Evolutionary conservation across 352 stramenopile species (phyloP).

Genomic region (Globisporangium cystogenes): DNA sequence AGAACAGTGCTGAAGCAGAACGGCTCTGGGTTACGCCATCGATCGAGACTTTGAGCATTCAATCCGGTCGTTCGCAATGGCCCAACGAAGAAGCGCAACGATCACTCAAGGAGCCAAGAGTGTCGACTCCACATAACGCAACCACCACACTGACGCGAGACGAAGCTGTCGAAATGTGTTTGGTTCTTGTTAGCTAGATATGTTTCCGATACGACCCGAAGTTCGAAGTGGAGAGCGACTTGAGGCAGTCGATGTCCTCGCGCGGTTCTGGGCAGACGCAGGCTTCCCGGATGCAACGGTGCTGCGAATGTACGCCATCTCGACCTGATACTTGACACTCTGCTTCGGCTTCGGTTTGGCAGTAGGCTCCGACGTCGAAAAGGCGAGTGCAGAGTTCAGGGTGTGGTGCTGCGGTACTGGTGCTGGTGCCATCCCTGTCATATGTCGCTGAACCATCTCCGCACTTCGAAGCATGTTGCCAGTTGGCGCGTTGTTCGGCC

Average conservation of each 20-base stretch:
- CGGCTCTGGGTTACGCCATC: too few relatives aligned
- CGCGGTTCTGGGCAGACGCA: not conserved
- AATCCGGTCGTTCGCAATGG: too few relatives aligned
- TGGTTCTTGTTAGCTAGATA: too few relatives aligned
- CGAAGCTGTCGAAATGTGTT: too few relatives aligned
- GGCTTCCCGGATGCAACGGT: conserved; percentile 8
- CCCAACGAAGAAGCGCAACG: too few relatives aligned
- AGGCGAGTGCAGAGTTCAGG: not conserved
- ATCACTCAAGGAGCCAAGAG: too few relatives aligned
- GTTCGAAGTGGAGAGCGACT: conserved; percentile 4
- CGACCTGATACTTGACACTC: conserved; percentile 25
- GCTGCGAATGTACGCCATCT: conserved; percentile 48
- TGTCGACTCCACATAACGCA: too few relatives aligned
- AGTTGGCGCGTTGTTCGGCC: not conserved
- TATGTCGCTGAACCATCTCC: conserved; percentile 32
- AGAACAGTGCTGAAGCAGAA: too few relatives aligned
- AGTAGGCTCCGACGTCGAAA: too few relatives aligned
- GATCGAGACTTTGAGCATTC: too few relatives aligned
- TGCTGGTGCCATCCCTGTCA: conserved; percentile 2
- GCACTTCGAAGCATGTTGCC: conserved; percentile 23
- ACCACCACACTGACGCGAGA: too few relatives aligned
- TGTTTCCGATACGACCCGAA: not conserved
- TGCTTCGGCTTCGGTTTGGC: conserved; percentile 3
- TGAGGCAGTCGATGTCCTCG: not conserved
- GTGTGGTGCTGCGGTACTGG: not conserved